Evolutionary conservation across 2,329 filamentous ascomycete species (phyloP).

Genomic region (Diaporthe vaccinii): DNA sequence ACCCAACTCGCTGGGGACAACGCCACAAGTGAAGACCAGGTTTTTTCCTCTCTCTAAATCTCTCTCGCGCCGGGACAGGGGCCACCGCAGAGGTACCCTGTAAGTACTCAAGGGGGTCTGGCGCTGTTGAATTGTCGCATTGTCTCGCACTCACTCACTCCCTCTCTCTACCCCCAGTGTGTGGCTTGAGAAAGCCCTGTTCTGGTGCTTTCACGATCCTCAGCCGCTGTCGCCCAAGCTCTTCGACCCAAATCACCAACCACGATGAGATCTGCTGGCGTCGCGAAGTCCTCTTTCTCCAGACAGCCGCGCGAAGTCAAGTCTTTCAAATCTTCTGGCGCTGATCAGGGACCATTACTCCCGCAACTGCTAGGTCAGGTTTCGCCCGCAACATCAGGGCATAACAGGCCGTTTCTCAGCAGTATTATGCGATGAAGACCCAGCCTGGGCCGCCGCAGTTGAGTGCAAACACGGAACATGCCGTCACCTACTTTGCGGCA

Average conservation of each 20-base stretch:
- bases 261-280: not conserved
- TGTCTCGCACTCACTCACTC: not conserved
- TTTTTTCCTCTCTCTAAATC: not conserved
- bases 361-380: not conserved
- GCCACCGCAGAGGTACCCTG: slow-evolving; percentile 21
- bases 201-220: not conserved
- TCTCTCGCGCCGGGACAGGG: slow-evolving; percentile 16
- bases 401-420: not conserved
- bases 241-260: not conserved
- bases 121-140: slow-evolving; percentile 17
- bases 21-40: not conserved
- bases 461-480: slow-evolving; percentile 12
- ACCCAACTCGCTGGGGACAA: not conserved
- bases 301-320: not conserved
- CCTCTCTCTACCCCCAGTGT: slow-evolving; percentile 12
- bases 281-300: not conserved
- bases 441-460: slow-evolving; percentile 10
- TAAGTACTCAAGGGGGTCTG: slow-evolving; percentile 25
- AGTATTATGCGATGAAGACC: slow-evolving; percentile 17
- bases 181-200: slow-evolving; percentile 11
- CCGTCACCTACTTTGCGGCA: not conserved
- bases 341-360: not conserved
- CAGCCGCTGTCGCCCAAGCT: not conserved
- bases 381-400: not conserved
- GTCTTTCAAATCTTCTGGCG: not conserved